Evolutionary conservation across 352 stramenopile species (phyloP), one percentile per base, ranked within the genome.

Genomic region (Globisporangium alternatum): DNA sequence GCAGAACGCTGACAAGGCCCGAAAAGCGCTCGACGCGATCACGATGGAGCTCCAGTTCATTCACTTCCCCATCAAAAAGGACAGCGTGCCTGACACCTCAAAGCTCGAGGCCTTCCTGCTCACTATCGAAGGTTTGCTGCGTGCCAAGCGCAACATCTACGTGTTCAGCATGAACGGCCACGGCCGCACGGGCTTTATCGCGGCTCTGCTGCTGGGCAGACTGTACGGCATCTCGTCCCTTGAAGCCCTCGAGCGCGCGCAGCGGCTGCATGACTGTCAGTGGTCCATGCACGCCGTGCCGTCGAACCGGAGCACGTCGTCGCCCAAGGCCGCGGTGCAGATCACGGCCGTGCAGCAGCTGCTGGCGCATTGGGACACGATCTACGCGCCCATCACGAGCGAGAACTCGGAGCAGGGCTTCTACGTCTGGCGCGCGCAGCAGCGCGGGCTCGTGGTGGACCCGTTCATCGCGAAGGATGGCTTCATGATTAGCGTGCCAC

Each of bases 161-260:
- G 58, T 91, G 2, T 95, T 95, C 66, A 93, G 83, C 65, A 71
- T 70, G 44, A 66, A 83, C 8, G 84, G 84, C n/a, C 83, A 85
- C 28, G 84, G 83, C 5, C 83, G 84, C 19, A 91, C 86, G 17
- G 84, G 83, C 5, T 65, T 93, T n/a, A 31, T 93, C 21, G 68
- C 77, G 8, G 81, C 84, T 3, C 58, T 93, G 17, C 52, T 95
- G 12, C 79, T 95, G 33, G 86, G 81, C 1, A 77, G 86, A 5
- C 56, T 95, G 22, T 95, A 93, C 45, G 83, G 84, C 7, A 70
- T 93, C 28, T 62, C 73, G 8, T 60, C 84, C 1, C 66, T 69
- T 0, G 81, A 93, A 8, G 84, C 83, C 0, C 65, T 93, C 1
- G 81, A 91, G 33, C 76, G 81, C 48, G 75, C 78, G 0, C 86